Percentiles rank a stretch among this genome's conserved stretches.
Conservation (phyloP, 495 filamentous ascomycete genomes). For the Chlorociboria aeruginascens region DNA sequence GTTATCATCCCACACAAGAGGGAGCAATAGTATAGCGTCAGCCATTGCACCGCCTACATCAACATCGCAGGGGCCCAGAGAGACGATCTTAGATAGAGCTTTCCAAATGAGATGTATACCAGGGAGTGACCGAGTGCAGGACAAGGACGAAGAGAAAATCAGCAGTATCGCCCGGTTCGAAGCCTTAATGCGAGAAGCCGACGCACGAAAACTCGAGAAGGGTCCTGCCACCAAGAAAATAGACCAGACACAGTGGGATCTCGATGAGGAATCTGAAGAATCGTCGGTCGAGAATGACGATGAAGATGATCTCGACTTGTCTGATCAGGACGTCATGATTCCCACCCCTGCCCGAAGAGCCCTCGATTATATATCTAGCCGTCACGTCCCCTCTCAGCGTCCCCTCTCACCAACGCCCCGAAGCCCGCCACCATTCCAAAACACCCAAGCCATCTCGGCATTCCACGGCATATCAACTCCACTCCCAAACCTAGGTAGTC, state of each 20-base stretch:
- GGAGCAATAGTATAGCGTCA: conserved; percentile 23
- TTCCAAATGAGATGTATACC: conserved; percentile 45
- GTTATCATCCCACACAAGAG: conserved; percentile 26
- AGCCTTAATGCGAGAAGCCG: conserved; percentile 42
- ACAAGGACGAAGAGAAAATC: conserved; percentile 31
- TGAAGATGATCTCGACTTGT: conserved; percentile 27
- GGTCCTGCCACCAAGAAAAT: neutral
- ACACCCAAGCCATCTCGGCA: conserved; percentile 14
- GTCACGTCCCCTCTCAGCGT: conserved; percentile 11
- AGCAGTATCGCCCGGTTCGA: conserved; percentile 46
- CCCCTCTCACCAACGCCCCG: conserved; percentile 9
- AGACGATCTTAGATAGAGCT: conserved; percentile 48
- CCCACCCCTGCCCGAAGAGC: conserved; percentile 30
- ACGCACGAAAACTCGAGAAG: conserved; percentile 27
- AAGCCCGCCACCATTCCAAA: conserved; percentile 11
- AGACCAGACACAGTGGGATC: conserved; percentile 5
- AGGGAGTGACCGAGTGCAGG: conserved; percentile 28
- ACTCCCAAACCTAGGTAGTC: neutral
- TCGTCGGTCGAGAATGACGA: conserved; percentile 17
- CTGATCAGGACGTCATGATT: conserved; percentile 23
- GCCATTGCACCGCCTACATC: conserved; percentile 9
- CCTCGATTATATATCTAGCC: conserved; percentile 36
- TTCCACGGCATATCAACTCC: conserved; percentile 8
- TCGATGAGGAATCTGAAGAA: conserved; percentile 18
- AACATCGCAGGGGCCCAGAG: conserved; percentile 31